phyloP scores from a whole-genome alignment of 106 monocot species.

The Triglochin maritima region DNA sequence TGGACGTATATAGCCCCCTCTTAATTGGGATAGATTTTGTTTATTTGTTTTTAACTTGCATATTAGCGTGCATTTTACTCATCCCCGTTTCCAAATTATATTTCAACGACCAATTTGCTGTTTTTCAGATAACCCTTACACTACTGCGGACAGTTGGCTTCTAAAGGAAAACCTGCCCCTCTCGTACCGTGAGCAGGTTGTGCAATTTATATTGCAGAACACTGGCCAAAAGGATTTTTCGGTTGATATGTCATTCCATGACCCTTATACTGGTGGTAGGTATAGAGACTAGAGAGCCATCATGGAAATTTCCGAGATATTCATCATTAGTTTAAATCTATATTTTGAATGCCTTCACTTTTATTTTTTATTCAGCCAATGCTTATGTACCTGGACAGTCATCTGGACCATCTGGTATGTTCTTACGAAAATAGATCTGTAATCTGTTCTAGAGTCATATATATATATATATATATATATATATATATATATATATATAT shows the following conservation, averaged over 20 bases:
- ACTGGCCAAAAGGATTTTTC: slow-evolving; percentile 63
- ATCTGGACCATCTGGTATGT: slow-evolving; percentile 47
- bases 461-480: too few relatives aligned
- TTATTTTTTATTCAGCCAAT: slow-evolving; percentile 42
- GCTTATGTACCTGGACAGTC: slow-evolving; percentile 81
- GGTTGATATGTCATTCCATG: slow-evolving; percentile 64
- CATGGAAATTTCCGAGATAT: not conserved
- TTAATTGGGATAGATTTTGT: not conserved
- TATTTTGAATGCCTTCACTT: not conserved
- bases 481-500: too few relatives aligned
- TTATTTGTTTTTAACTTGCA: not conserved
- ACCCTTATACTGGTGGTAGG: slow-evolving; percentile 94
- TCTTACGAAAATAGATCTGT: not conserved
- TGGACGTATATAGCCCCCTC: too few relatives aligned
- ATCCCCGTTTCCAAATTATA: not conserved
- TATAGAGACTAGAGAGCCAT: not conserved
- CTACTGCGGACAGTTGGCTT: slow-evolving; percentile 87
- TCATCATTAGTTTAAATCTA: not conserved
- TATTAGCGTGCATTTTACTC: not conserved
- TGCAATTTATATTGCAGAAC: slow-evolving; percentile 94
- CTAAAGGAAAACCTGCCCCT: slow-evolving; percentile 80
- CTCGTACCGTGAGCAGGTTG: slow-evolving; percentile 83
- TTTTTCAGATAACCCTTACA: slow-evolving; percentile 74
- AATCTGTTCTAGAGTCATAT: too few relatives aligned
- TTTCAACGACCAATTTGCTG: not conserved